Evolutionary conservation across 106 monocot species (phyloP).

Genomic region (Apostasia shenzhenica): DNA sequence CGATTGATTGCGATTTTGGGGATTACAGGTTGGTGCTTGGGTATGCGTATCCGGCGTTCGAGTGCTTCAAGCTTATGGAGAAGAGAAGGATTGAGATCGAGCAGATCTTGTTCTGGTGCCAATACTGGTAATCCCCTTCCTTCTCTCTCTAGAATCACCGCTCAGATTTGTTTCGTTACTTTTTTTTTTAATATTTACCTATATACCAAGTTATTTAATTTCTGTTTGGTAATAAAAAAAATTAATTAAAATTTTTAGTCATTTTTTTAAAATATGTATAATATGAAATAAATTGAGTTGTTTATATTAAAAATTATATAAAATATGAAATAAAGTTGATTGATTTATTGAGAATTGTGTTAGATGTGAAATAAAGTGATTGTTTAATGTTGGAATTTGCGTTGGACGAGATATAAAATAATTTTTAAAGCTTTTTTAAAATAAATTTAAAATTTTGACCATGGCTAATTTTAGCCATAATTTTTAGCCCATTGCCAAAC

Average conservation of each 20-base stretch:
- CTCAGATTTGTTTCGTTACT: neutral
- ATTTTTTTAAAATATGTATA: too few species aligned
- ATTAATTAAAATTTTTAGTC: too few species aligned
- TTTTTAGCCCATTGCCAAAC: too few species aligned
- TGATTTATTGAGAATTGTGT: too few species aligned
- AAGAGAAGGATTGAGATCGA: constrained; percentile 17
- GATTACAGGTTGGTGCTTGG: constrained; percentile 54
- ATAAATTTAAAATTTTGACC: neutral
- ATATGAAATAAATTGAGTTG: too few species aligned
- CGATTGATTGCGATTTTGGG: neutral
- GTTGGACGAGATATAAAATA: neutral
- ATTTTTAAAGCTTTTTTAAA: neutral
- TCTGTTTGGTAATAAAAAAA: too few species aligned
- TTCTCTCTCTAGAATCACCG: neutral
- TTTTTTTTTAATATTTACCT: neutral
- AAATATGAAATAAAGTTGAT: too few species aligned
- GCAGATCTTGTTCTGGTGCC: constrained; percentile 75
- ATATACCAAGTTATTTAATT: too few species aligned
- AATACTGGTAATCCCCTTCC: constrained; percentile 57
- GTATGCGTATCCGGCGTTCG: constrained; percentile 71
- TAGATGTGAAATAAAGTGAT: too few species aligned
- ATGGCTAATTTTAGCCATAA: too few species aligned
- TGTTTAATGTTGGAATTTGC: too few species aligned
- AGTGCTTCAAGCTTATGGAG: constrained; percentile 78
- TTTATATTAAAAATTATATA: too few species aligned